Conservation (phyloP, 192 early-diverging fungal species). For the Coemansia sp. region DNA sequence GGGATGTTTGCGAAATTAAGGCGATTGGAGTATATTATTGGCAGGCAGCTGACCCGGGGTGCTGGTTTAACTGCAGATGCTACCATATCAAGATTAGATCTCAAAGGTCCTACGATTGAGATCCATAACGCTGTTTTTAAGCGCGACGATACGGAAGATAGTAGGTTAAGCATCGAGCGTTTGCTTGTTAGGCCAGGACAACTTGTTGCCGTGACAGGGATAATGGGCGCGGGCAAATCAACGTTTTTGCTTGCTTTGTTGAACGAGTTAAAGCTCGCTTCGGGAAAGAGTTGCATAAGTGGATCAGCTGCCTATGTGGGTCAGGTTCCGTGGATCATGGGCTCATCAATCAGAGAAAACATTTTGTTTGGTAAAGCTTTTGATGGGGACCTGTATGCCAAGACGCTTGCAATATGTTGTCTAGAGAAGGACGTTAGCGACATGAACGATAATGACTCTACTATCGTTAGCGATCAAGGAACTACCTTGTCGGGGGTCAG, state of each 20-base stretch:
- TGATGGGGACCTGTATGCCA: slow-evolving; percentile 55
- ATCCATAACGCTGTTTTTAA: slow-evolving; percentile 8
- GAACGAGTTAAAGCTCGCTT: slow-evolving; percentile 60
- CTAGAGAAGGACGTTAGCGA: slow-evolving; percentile 58
- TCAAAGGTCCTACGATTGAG: slow-evolving; percentile 2
- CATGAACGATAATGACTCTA: slow-evolving; percentile 61
- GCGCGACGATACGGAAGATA: not conserved
- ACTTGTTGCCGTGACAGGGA: slow-evolving; percentile 72
- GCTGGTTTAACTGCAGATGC: no score
- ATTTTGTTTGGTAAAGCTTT: slow-evolving; percentile 64
- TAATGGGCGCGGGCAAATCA: slow-evolving; percentile 83
- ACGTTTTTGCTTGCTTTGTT: slow-evolving; percentile 71
- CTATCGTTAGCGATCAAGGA: slow-evolving; percentile 51
- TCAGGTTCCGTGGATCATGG: slow-evolving; percentile 63
- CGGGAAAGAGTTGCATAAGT: not conserved
- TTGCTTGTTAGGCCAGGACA: slow-evolving; percentile 35
- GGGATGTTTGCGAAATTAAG: slow-evolving; percentile 12
- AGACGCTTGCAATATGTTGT: slow-evolving; percentile 60
- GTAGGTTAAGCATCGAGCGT: not conserved
- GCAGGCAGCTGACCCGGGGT: not conserved
- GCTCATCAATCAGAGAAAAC: slow-evolving; percentile 69
- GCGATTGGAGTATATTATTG: slow-evolving; percentile 12
- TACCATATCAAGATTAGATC: not conserved
- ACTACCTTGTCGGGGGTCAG: slow-evolving; percentile 48
- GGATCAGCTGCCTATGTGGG: slow-evolving; percentile 34